Conservation (phyloP, 805 yeast species). For the Cyberlindnera mrakii region DNA sequence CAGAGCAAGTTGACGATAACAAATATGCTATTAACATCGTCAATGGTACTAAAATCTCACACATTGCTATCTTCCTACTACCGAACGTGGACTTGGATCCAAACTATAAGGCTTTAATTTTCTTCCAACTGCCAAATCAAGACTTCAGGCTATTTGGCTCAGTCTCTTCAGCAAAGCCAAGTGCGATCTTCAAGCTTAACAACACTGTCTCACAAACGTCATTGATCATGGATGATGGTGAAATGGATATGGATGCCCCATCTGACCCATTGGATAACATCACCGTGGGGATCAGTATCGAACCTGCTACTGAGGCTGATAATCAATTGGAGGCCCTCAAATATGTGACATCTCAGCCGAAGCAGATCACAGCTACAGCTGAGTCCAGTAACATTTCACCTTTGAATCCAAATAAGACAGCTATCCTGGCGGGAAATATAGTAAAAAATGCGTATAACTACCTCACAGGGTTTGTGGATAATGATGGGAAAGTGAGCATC, state of each 20-base stretch:
- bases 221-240: constrained; percentile 50
- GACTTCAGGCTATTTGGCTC: constrained; percentile 66
- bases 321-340: constrained; percentile 41
- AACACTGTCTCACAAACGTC: constrained; percentile 29
- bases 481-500: constrained; percentile 76
- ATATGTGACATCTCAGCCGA: constrained; percentile 6
- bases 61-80: constrained; percentile 75
- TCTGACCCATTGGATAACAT: constrained; percentile 26
- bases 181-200: constrained; percentile 84
- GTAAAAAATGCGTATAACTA: constrained; percentile 91
- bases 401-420: constrained; percentile 31
- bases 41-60: constrained; percentile 63
- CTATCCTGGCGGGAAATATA: constrained; percentile 75
- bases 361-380: constrained; percentile 9
- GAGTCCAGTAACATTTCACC: neutral
- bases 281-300: constrained; percentile 84
- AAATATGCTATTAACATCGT: constrained; percentile 61
- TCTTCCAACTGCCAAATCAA: constrained; percentile 60
- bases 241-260: constrained; percentile 37
- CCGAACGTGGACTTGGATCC: constrained; percentile 76
- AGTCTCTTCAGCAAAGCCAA: constrained; percentile 62
- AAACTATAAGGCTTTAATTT: constrained; percentile 75
- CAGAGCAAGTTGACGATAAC: constrained; percentile 61
- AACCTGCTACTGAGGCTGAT: constrained; percentile 65
- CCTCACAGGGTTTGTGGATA: constrained; percentile 80